Evolutionary conservation across 148 eudicot species (phyloP), one percentile per base, ranked within the genome.

Genomic region (Euryodendron excelsum): DNA sequence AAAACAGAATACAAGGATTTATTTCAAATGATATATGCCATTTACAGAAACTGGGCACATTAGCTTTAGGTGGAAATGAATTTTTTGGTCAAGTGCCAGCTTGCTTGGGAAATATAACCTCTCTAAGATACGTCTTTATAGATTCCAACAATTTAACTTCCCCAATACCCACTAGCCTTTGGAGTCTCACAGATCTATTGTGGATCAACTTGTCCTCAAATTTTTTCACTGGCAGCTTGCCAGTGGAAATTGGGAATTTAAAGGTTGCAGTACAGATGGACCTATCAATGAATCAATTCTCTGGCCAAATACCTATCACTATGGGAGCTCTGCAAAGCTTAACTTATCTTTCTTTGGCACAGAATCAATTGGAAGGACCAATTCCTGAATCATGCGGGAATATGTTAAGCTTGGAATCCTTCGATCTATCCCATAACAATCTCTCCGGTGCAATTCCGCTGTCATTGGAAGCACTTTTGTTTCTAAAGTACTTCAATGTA

Each of bases 341-440:
- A 17, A 33, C 4, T 34, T 7, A 27, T 15, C 37, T 64, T 18
- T 64, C 41, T 4, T 64, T 64, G 41, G 69, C 39, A 5, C 69
- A 64, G 3, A 64, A 64, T 4, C 31, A 33, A 2, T 13, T 64
- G 13, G 21, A 34, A 56, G 77, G 77, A 30, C 4, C 65, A 28
- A 58, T 74, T 14, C 77, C 76, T 9, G 44, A 28, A 21, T 53
- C 76, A 27, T 5, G 53, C 31, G 33, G 50, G 0, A 44, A 30
- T 3, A 12, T 73, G 76, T 6, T 14, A 18, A 73, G 18, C 63
- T 36, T 73, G 39, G 63, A 73, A 20, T 30, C 27, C 2, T 55
- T 73, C 45, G 63, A 73, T 73, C 18, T 73, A 23, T 73, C 76
- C 8, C 15, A 31, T 8, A 73, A 73, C 31, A n/a, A 50, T 55